phyloP scores from a whole-genome alignment of 495 filamentous ascomycete species.

The Oidiodendron maius region DNA sequence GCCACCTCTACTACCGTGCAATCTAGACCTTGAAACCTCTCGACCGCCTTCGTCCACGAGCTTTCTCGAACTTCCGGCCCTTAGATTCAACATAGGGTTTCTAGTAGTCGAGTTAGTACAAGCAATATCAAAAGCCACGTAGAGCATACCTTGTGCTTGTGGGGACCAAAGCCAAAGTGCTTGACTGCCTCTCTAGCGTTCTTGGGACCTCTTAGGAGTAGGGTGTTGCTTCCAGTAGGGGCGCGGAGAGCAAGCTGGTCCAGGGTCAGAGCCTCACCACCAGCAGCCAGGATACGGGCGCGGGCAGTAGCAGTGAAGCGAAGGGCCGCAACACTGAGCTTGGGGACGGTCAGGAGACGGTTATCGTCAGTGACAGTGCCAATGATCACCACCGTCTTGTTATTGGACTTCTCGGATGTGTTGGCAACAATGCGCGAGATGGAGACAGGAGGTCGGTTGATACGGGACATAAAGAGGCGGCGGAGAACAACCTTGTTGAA shows the following conservation, averaged over 20 bases:
- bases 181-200: conserved; percentile 94
- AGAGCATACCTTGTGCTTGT: conserved; percentile 82
- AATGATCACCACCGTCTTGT: conserved; percentile 87
- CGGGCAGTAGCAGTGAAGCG: conserved; percentile 94
- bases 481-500: conserved; percentile 98
- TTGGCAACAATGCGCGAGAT: conserved; percentile 80
- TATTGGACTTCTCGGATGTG: conserved; percentile 60
- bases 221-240: conserved; percentile 89
- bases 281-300: conserved; percentile 84
- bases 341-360: conserved; percentile 81
- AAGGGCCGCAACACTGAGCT: conserved; percentile 85
- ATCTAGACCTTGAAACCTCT: conserved; percentile 96
- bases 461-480: conserved; percentile 93
- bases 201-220: conserved; percentile 94
- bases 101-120: conserved; percentile 36
- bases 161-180: conserved; percentile 97
- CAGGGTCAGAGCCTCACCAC: conserved; percentile 88
- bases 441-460: conserved; percentile 93
- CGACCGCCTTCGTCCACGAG: conserved; percentile 94
- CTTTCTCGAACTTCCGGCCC: conserved; percentile 97
- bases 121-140: not conserved
- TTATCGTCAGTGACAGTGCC: conserved; percentile 96
- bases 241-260: conserved; percentile 92
- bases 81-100: conserved; percentile 97
- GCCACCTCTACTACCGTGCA: conserved; percentile 1